Evolutionary conservation across 805 yeast species (phyloP).

Genomic region (Nakazawaea populi): DNA sequence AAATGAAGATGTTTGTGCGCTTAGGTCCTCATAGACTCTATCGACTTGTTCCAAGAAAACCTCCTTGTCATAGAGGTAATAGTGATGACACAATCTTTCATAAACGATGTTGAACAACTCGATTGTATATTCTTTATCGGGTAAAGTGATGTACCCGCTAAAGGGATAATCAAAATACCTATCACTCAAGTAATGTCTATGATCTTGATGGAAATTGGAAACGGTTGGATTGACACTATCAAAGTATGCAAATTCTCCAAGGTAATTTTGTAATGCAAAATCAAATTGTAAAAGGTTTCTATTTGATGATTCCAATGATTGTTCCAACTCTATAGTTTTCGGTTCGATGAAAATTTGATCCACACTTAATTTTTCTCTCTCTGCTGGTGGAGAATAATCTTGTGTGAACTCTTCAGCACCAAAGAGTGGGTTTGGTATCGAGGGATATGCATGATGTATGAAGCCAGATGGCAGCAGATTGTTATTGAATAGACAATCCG

Average conservation of each 20-base stretch:
- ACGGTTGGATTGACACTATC: conserved; percentile 7
- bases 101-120: conserved; percentile 15
- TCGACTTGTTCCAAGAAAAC: conserved; percentile 15
- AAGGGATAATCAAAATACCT: conserved; percentile 7
- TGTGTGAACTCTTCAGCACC: conserved; percentile 7
- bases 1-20: conserved; percentile 17
- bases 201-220: conserved; percentile 12
- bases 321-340: background rate
- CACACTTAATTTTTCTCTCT: background rate
- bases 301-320: background rate
- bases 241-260: conserved; percentile 6
- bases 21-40: conserved; percentile 15
- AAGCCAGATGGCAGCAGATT: background rate
- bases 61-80: conserved; percentile 18
- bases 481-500: background rate
- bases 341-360: background rate
- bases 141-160: conserved; percentile 15
- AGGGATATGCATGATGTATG: conserved; percentile 4
- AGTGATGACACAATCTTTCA: conserved; percentile 16
- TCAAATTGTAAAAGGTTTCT: conserved; percentile 2
- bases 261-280: conserved; percentile 1
- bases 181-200: conserved; percentile 9
- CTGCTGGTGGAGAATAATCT: background rate
- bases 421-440: conserved; percentile 4
- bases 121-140: conserved; percentile 16